These are phyloP conservation scores for Cenococcum geophilum DNA, from an alignment of 495 filamentous ascomycete genomes.

Conservation along the genomic window DNA sequence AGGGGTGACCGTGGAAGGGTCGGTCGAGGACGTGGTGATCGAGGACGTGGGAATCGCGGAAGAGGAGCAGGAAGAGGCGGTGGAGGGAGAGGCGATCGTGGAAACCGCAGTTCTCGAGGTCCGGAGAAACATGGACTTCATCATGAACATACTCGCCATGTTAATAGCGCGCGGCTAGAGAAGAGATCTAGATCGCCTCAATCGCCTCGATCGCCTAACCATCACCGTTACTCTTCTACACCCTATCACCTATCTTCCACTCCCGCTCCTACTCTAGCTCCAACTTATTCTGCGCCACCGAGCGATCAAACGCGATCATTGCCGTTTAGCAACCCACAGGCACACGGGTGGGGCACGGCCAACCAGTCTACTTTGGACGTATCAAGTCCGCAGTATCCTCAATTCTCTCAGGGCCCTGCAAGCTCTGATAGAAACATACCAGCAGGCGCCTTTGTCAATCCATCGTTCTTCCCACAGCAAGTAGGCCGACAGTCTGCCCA, in stretches of 20 bases:
- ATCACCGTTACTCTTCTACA: not conserved
- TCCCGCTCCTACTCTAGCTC: not conserved
- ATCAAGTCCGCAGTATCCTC: not conserved
- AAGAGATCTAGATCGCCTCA: not conserved
- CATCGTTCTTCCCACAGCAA: slow-evolving; percentile 14
- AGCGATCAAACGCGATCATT: not conserved
- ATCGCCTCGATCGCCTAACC: not conserved
- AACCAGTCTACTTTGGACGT: not conserved
- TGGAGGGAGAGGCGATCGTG: slow-evolving; percentile 35
- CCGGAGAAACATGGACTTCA: slow-evolving; percentile 8
- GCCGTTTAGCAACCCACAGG: not conserved
- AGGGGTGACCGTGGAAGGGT: slow-evolving; percentile 13
- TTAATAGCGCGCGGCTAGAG: not conserved
- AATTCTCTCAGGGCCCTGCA: not conserved
- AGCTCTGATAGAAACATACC: slow-evolving; percentile 1
- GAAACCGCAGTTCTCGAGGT: slow-evolving; percentile 1
- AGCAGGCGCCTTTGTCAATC: slow-evolving; percentile 21
- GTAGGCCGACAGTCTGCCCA: not conserved
- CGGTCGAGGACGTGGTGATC: slow-evolving; percentile 22
- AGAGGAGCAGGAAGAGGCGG: slow-evolving; percentile 41
- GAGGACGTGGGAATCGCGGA: slow-evolving; percentile 26
- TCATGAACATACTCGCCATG: not conserved
- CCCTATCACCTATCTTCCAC: not conserved
- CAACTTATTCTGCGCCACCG: not conserved
- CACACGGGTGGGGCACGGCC: not conserved